Evolutionary conservation across 2,329 filamentous ascomycete species (phyloP), one percentile per base, ranked within the genome.

Genomic region (Colletotrichum graminicola): DNA sequence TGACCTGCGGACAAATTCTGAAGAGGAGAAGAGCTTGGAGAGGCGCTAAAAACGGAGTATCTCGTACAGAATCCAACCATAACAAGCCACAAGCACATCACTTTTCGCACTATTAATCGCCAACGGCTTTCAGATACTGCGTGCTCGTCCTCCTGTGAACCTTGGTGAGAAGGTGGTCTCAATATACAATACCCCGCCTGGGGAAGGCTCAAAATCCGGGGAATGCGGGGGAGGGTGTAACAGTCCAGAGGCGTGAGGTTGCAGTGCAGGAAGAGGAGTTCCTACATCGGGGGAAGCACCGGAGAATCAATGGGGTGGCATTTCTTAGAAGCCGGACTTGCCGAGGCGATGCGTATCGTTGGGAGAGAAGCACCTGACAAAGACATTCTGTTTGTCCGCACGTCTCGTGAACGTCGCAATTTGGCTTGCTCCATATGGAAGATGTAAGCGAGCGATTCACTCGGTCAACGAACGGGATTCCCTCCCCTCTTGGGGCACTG

Each of bases 271-370:
- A 43, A 14, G 49, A 36, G 51, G 41, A 62, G 67, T 71, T 61
- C 55, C 62, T 70, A 55, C 67, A 70, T 70, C 47, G 47, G 62
- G 55, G 26, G n/a, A 61, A 65, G 61, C 52, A 59, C 23, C 54
- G 66, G 59, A 26, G 51, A 3, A 21, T 29, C 65, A 51, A 36
- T 32, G 26, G 41, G 21, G 32, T 29, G 16, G 34, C 55, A 29
- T 52, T 26, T 16, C 32, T 41, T 36, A 7, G 1, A 32, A 56
- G 11, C 32, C 55, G 43, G 43, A n/a, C 16, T 45, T 67, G 51
- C 59, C 61, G 61, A 69, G 61, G 61, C 32, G 59, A n/a, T 5
- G 18, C 34, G 45, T 45, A n/a, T 61, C 21, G 6, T 51, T n/a
- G 6, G 36, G 12, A 26, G 21, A 29, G 43, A 59, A 52, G 61